Percentiles rank a stretch among this genome's conserved stretches.
Conservation (phyloP, 495 filamentous ascomycete genomes). For the Penicillium nucicola region DNA sequence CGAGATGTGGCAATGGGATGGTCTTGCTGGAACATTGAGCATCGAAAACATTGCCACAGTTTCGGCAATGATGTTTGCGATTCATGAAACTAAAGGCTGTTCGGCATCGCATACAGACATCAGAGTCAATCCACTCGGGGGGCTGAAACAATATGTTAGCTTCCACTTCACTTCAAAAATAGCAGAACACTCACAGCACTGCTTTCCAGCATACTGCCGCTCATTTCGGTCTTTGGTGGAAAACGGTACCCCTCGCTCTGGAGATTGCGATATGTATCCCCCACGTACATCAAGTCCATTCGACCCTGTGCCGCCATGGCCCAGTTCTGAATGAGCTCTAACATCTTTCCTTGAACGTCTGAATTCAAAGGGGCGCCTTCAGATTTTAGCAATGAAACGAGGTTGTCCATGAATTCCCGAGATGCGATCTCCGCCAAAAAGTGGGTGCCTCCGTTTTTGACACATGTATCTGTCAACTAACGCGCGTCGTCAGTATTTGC, state of each 20-base stretch:
- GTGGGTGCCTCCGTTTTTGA: slow-evolving; percentile 97
- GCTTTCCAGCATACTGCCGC: slow-evolving; percentile 94
- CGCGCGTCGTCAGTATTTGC: slow-evolving; percentile 10
- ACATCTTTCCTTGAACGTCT: slow-evolving; percentile 82
- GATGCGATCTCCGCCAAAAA: slow-evolving; percentile 94
- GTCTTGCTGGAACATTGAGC: slow-evolving; percentile 88
- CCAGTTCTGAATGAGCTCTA: slow-evolving; percentile 93
- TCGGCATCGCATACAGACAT: slow-evolving; percentile 97
- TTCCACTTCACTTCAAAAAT: neutral
- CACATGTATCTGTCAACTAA: slow-evolving; percentile 92
- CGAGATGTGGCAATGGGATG: slow-evolving; percentile 85
- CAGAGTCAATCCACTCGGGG: slow-evolving; percentile 95
- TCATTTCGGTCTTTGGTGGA: slow-evolving; percentile 80
- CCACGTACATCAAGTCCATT: slow-evolving; percentile 77
- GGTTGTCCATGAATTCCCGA: slow-evolving; percentile 96
- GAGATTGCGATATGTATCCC: slow-evolving; percentile 77
- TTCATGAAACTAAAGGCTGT: slow-evolving; percentile 97
- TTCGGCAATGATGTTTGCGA: slow-evolving; percentile 95
- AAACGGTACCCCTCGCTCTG: slow-evolving; percentile 85
- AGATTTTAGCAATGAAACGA: slow-evolving; percentile 82
- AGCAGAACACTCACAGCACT: slow-evolving; percentile 68
- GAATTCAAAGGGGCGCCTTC: slow-evolving; percentile 73
- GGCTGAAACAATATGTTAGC: slow-evolving; percentile 55
- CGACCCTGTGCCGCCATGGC: slow-evolving; percentile 85
- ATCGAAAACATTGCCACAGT: slow-evolving; percentile 96